Base-by-base conservation (phyloP, 2,329 filamentous ascomycete species). In the Ophiocordyceps polyrhachis-furcata region DNA sequence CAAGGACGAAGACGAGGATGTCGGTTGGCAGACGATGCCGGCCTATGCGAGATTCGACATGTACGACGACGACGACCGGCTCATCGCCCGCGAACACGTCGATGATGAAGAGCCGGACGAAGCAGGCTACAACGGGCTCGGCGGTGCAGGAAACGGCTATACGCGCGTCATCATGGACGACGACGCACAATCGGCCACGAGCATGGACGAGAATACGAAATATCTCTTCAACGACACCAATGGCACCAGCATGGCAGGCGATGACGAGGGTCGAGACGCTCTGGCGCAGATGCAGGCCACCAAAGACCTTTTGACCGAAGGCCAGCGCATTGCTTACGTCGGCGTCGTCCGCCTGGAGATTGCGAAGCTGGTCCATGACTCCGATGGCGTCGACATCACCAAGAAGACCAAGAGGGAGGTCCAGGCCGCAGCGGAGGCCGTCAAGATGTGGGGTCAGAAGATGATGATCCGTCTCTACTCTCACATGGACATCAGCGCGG, bases 391-490 rank as follows among this genome's bases (percentile, higher is more conserved):
- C 37, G 73, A 78, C 48, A 62, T 65, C 25, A 78, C 72, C 2
- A 84, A 72, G 54, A 73, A 70, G 40, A 73, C 76, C 2, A 91
- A 81, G 62, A 95, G 89, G 59, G 67, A 78, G 40, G 59, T 87
- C 12, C 70, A 74, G 28, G 65, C 81, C 48, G 76, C 83, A 0
- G 66, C 78, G 12, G 91, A 95, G 60, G 75, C 79, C 32, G 81
- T 84, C 66, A 82, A 82, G 61, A 95, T 95, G 83, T 98, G 89
- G 89, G 79, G 83, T 46, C 91, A 98, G 60, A 93, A 93, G 66
- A 93, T 94, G 73, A 98, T 98, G 88, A 78, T 95, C 48, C 78
- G 89, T 21, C 61, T 98, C 13, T 98, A 96, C 60, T 69, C 77
- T 13, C 91, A 98, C 62, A 98, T 98, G 91, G 91, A 98, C 48